Conservation (phyloP, 768 basidiomycete species). For the Dacryopinax primogenitus region DNA sequence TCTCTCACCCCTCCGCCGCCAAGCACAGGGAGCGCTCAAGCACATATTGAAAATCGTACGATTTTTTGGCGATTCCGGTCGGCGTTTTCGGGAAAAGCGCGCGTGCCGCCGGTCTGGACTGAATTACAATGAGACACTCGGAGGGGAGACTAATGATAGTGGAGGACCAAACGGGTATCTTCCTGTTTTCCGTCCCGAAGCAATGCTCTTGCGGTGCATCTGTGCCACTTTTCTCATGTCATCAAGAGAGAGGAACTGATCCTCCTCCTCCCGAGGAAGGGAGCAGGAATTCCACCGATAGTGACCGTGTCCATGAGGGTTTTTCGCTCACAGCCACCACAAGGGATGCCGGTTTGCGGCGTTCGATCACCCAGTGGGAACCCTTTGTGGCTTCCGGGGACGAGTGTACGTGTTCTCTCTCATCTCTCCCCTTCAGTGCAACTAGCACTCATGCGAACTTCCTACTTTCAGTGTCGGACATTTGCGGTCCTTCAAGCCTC, state of each 20-base stretch:
- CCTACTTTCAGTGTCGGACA: too few relatives aligned
- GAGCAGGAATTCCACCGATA: too few relatives aligned
- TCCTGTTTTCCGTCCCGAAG: too few relatives aligned
- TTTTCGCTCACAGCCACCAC: constrained; percentile 4
- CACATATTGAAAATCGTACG: not conserved
- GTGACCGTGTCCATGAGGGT: not conserved
- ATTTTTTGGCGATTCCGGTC: not conserved
- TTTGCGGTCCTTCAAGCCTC: not conserved
- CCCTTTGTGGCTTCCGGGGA: not conserved
- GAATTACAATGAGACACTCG: not conserved
- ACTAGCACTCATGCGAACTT: too few relatives aligned
- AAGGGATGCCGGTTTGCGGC: not conserved
- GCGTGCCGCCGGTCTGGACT: not conserved
- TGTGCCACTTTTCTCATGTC: too few relatives aligned
- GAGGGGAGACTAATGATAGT: not conserved
- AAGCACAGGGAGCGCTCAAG: not conserved
- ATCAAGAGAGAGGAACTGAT: too few relatives aligned
- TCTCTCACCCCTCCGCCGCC: not conserved
- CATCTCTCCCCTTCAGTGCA: not conserved
- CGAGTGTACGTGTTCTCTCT: not conserved
- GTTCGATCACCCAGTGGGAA: not conserved
- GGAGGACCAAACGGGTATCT: too few relatives aligned
- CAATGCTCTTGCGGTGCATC: not conserved
- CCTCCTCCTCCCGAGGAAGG: too few relatives aligned
- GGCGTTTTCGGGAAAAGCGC: not conserved